Percentiles rank a stretch among this genome's conserved stretches.
phyloP scores from a whole-genome alignment of 805 yeast genomes.

The Barnettozyma vustinii region DNA sequence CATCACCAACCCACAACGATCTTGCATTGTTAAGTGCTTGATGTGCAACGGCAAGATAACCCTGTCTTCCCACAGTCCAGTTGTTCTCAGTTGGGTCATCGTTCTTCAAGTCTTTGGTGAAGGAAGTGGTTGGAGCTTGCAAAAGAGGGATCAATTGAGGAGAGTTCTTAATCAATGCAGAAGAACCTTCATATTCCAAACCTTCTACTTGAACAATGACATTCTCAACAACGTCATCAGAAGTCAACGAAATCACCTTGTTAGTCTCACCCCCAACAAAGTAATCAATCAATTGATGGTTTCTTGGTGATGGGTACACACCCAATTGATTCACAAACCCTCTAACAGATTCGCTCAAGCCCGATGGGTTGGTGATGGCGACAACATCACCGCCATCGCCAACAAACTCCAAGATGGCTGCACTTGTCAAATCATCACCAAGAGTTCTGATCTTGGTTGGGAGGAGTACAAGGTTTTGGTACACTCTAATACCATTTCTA shows the following conservation, averaged over 20 bases:
- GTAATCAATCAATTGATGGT: conserved; percentile 58
- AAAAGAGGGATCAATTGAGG: conserved; percentile 67
- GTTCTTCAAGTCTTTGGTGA: conserved; percentile 44
- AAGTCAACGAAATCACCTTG: conserved; percentile 10
- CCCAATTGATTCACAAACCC: conserved; percentile 75
- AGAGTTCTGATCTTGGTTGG: conserved; percentile 50
- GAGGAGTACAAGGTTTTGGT: conserved; percentile 52
- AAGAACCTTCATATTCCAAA: conserved; percentile 46
- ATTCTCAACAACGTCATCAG: conserved; percentile 15
- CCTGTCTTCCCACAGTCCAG: conserved; percentile 83
- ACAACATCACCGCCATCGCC: conserved; percentile 70
- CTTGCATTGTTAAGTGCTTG: conserved; percentile 82
- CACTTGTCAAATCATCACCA: conserved; percentile 36
- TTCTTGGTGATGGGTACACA: conserved; percentile 75
- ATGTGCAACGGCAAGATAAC: conserved; percentile 65
- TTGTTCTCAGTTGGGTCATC: conserved; percentile 40
- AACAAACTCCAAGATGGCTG: conserved; percentile 53
- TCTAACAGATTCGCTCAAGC: conserved; percentile 56
- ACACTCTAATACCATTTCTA: conserved; percentile 39
- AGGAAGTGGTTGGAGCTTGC: conserved; percentile 59
- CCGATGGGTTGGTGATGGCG: conserved; percentile 48
- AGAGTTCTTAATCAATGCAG: conserved; percentile 66
- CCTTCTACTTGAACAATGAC: conserved; percentile 22
- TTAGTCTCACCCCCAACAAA: conserved; percentile 34
- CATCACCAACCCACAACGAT: conserved; percentile 74